Conservation (phyloP, 306 rosid species). For the Astragalus glycyphyllos region DNA sequence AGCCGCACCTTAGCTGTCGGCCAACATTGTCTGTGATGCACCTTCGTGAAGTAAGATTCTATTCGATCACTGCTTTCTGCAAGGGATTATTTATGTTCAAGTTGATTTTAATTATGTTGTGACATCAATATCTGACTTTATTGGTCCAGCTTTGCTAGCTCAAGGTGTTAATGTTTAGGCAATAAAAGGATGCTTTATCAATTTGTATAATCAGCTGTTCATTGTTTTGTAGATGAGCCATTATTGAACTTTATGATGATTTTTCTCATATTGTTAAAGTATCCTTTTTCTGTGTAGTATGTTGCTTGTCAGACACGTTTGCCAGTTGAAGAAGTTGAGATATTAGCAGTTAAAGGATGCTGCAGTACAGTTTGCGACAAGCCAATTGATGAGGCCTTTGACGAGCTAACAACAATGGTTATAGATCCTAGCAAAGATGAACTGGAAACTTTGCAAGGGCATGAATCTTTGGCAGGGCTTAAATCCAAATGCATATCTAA, state of each 20-base stretch:
- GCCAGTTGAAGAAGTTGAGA: constrained; percentile 70
- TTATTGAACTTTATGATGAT: constrained; percentile 18
- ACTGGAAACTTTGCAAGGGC: constrained; percentile 64
- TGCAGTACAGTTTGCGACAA: constrained; percentile 36
- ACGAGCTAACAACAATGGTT: constrained; percentile 44
- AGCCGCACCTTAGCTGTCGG: constrained; percentile 80
- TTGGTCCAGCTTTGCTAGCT: background rate
- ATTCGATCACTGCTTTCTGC: constrained; percentile 28
- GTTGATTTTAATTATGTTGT: constrained; percentile 11
- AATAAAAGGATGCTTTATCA: constrained; percentile 30
- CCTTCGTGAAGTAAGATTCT: constrained; percentile 70
- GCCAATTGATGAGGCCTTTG: constrained; percentile 42
- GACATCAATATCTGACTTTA: constrained; percentile 18
- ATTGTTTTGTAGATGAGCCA: constrained; percentile 19
- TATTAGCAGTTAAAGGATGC: constrained; percentile 57
- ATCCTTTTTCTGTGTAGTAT: constrained; percentile 52
- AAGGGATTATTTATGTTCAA: background rate
- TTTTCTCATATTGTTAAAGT: constrained; percentile 27
- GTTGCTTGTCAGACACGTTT: constrained; percentile 64
- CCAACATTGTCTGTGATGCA: constrained; percentile 73
- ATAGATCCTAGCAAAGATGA: constrained; percentile 61
- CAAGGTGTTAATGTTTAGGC: background rate
- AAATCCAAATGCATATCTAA: constrained; percentile 58
- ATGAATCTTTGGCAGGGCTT: constrained; percentile 68
- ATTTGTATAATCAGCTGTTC: background rate